phyloP scores from a whole-genome alignment of 2,329 filamentous ascomycete species.

The Lachnellula arida region DNA sequence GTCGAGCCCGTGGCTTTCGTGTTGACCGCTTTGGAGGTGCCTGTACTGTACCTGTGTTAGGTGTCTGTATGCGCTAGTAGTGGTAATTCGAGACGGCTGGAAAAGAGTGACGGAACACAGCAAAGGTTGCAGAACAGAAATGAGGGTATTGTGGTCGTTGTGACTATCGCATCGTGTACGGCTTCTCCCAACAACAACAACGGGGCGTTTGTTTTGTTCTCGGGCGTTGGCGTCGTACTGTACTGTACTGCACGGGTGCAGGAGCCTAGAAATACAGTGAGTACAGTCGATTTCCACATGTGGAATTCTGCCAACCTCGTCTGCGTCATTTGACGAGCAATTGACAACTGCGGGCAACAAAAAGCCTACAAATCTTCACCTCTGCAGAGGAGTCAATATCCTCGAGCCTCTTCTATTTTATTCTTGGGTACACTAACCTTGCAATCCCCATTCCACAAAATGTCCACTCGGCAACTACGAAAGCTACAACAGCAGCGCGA shows the following conservation, averaged over 20 bases:
- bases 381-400: neutral
- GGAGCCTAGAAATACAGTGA: too few relatives aligned
- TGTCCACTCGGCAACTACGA: slow-evolving; percentile 34
- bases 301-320: slow-evolving; percentile 10
- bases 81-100: neutral
- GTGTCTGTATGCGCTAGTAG: neutral
- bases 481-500: slow-evolving; percentile 34
- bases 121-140: neutral
- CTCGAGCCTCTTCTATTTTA: neutral
- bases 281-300: neutral
- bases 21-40: neutral
- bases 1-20: neutral
- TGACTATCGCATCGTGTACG: slow-evolving; percentile 1
- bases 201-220: neutral
- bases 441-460: slow-evolving; percentile 7
- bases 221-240: neutral
- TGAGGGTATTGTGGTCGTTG: neutral
- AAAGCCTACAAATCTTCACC: neutral
- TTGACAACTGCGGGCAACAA: slow-evolving; percentile 27
- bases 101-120: neutral
- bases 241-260: neutral
- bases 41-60: too few relatives aligned
- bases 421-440: neutral
- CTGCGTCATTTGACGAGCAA: slow-evolving; percentile 30
- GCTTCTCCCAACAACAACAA: neutral